Evolutionary conservation across 1,139 yeast species (phyloP).

Genomic region (Blastobotrys aristatus): DNA sequence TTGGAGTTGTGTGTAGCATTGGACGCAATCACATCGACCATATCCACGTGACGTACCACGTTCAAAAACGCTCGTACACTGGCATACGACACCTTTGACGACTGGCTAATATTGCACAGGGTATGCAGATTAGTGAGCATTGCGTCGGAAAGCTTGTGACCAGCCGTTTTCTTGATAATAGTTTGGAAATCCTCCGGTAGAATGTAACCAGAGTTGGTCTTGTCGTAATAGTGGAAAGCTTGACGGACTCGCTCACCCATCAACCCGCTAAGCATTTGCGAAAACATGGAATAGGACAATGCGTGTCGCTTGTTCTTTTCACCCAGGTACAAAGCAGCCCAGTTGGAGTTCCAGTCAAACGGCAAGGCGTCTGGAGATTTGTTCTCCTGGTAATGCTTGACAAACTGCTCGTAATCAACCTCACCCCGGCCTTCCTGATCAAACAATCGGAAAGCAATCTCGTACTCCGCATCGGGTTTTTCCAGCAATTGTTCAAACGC

Average conservation of each 20-base stretch:
- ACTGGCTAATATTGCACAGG: slow-evolving; percentile 35
- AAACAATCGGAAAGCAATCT: slow-evolving; percentile 42
- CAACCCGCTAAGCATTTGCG: slow-evolving; percentile 43
- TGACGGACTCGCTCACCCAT: slow-evolving; percentile 45
- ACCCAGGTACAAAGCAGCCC: slow-evolving; percentile 42
- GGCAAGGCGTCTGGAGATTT: slow-evolving; percentile 37
- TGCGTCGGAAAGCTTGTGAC: slow-evolving; percentile 41
- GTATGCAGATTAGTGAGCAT: slow-evolving; percentile 37
- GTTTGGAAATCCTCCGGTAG: slow-evolving; percentile 39
- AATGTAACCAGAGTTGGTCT: slow-evolving; percentile 37
- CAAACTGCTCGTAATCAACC: slow-evolving; percentile 39
- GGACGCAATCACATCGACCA: slow-evolving; percentile 39
- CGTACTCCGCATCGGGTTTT: slow-evolving; percentile 46
- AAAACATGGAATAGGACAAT: slow-evolving; percentile 40
- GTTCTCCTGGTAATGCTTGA: slow-evolving; percentile 35
- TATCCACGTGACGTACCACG: slow-evolving; percentile 40
- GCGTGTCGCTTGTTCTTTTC: slow-evolving; percentile 36
- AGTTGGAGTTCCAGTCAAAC: slow-evolving; percentile 41
- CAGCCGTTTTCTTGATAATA: slow-evolving; percentile 37
- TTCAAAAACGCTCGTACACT: slow-evolving; percentile 43
- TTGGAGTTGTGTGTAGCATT: slow-evolving; percentile 31
- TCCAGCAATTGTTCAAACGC: slow-evolving; percentile 38
- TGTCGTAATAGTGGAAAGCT: slow-evolving; percentile 40
- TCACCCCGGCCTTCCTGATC: slow-evolving; percentile 38
- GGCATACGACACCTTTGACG: slow-evolving; percentile 39